Percentiles rank a stretch among this genome's conserved stretches.
phyloP scores from a whole-genome alignment of 169 alveolate species.

The Eimeria acervulina region DNA sequence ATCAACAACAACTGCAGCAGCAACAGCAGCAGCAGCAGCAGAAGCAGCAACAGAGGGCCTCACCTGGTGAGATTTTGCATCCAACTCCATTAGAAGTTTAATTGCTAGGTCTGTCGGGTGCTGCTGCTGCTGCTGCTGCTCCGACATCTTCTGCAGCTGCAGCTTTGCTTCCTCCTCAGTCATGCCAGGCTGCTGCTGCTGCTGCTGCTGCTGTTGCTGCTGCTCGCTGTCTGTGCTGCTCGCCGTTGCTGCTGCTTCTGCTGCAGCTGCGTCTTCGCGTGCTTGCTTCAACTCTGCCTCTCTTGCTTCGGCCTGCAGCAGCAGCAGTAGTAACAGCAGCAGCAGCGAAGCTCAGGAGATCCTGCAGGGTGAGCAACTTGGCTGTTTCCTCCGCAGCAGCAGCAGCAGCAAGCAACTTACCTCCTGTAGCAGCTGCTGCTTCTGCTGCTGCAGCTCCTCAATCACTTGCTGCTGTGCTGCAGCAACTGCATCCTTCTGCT shows the following conservation, averaged over 20 bases:
- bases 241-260: constrained; percentile 20
- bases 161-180: too few relatives aligned
- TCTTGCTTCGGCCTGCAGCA: not conserved
- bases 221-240: constrained; percentile 15
- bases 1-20: constrained; percentile 1
- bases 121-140: too few relatives aligned
- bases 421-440: constrained; percentile 50
- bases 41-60: constrained; percentile 1
- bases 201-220: constrained; percentile 53
- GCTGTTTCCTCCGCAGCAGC: not conserved
- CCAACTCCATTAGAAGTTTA: constrained; percentile 1
- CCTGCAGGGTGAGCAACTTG: not conserved
- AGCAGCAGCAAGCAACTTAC: not conserved
- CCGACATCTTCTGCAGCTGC: too few relatives aligned
- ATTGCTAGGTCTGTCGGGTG: not conserved
- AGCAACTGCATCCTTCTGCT: constrained; percentile 68
- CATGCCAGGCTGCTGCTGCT: not conserved
- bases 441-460: constrained; percentile 71
- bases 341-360: not conserved
- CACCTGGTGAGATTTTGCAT: constrained; percentile 28
- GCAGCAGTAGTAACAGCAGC: too few relatives aligned
- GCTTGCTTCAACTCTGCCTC: constrained; percentile 9
- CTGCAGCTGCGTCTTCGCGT: constrained; percentile 11
- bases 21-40: constrained; percentile 21
- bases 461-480: not conserved